Percentiles rank a stretch among this genome's conserved stretches.
Evolutionary conservation across 768 basidiomycete species (phyloP).

Genomic region (Lentinula edodes): DNA sequence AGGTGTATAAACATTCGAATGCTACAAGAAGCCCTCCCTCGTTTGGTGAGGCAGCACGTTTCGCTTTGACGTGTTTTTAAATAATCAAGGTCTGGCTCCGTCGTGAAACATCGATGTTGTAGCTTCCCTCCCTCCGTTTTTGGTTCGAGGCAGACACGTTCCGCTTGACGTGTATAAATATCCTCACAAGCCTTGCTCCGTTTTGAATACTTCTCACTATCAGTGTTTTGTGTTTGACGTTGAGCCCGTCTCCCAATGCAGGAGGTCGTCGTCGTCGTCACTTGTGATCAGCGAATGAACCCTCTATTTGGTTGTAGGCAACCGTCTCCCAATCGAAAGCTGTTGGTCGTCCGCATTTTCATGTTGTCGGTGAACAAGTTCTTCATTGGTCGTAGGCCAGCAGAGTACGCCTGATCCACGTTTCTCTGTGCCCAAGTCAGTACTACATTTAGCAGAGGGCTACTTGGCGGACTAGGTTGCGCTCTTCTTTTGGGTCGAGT

Average conservation of each 20-base stretch:
- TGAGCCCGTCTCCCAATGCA: neutral
- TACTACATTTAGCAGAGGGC: neutral
- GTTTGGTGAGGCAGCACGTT: slow-evolving; percentile 3
- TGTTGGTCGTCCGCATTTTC: too few species aligned
- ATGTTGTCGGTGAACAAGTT: neutral
- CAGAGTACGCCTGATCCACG: slow-evolving; percentile 3
- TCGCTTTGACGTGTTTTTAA: neutral
- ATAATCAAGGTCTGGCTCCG: slow-evolving; percentile 1
- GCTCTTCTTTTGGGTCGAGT: neutral
- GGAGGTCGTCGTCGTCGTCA: neutral
- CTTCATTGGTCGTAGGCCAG: neutral
- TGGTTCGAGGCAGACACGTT: neutral
- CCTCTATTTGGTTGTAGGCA: neutral
- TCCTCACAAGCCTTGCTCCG: neutral
- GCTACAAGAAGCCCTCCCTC: neutral
- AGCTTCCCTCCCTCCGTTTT: neutral
- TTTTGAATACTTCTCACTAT: neutral
- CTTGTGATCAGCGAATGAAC: neutral
- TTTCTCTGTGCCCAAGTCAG: neutral
- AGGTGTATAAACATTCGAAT: neutral
- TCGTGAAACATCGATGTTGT: neutral
- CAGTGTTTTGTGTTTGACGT: neutral
- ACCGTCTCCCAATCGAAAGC: neutral
- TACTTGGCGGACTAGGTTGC: neutral
- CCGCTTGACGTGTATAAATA: slow-evolving; percentile 5